phyloP scores from a whole-genome alignment of 768 basidiomycete genomes.

The Pleurotus sapidus region DNA sequence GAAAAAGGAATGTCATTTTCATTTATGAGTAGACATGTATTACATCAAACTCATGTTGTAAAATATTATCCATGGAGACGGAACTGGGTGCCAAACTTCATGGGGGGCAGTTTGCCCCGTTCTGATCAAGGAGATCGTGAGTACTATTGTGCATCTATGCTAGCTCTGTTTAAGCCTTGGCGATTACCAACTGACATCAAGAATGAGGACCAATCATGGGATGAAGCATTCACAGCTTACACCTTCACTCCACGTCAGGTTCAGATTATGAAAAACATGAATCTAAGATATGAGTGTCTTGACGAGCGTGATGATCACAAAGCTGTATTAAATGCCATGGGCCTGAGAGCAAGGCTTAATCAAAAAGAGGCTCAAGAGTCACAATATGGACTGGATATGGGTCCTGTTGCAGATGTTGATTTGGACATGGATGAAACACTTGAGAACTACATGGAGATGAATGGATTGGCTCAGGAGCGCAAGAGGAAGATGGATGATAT shows the following conservation, averaged over 20 bases:
- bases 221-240: constrained; percentile 13
- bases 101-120: background rate
- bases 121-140: constrained; percentile 26
- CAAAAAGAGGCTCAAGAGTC: background rate
- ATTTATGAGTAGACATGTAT: background rate
- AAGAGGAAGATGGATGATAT: background rate
- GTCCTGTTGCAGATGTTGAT: background rate
- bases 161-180: constrained; percentile 24
- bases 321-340: constrained; percentile 12
- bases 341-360: background rate
- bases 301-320: constrained; percentile 27
- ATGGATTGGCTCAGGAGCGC: background rate
- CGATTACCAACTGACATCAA: constrained; percentile 18
- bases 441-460: background rate
- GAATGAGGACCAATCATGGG: constrained; percentile 13
- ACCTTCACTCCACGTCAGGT: constrained; percentile 11
- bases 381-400: background rate
- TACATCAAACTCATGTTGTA: background rate
- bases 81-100: background rate
- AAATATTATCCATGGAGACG: background rate
- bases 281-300: constrained; percentile 24
- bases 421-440: background rate
- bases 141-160: constrained; percentile 24
- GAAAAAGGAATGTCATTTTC: background rate
- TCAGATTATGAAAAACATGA: constrained; percentile 21